A percentile compares a stretch with the other conserved stretches of the same genome.
These are phyloP conservation scores for Capsicum chinense DNA, from an alignment of 257 asterid species.

Conservation along the genomic window DNA sequence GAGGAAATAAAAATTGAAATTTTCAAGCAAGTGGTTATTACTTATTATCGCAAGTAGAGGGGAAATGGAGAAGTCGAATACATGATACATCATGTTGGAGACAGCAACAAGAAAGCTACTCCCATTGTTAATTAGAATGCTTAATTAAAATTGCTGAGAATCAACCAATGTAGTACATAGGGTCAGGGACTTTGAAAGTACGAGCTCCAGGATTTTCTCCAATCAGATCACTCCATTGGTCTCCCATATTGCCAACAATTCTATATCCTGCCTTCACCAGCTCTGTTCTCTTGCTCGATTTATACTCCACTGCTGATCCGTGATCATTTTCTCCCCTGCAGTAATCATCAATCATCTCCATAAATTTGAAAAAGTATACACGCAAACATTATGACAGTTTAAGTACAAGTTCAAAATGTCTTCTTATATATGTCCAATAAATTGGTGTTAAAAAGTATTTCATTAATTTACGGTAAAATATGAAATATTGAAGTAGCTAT, in stretches of 20 bases:
- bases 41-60: neutral
- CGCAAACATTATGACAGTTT: too few relatives aligned
- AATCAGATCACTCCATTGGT: conserved; percentile 47
- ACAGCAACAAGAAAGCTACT: neutral
- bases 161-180: conserved; percentile 40
- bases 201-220: conserved; percentile 38
- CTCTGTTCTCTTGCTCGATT: conserved; percentile 37
- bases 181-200: conserved; percentile 47
- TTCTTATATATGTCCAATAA: too few relatives aligned
- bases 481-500: too few relatives aligned
- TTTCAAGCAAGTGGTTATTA: neutral
- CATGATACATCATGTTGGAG: neutral
- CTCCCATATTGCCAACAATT: conserved; percentile 44
- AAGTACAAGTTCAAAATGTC: neutral
- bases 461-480: too few relatives aligned
- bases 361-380: too few relatives aligned
- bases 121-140: neutral
- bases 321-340: conserved; percentile 39
- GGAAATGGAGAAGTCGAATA: neutral
- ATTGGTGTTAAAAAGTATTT: too few relatives aligned
- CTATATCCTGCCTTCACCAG: conserved; percentile 40
- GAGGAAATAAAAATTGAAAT: too few relatives aligned
- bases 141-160: neutral
- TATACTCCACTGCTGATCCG: conserved; percentile 32
- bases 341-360: neutral